phyloP scores from a whole-genome alignment of 225 moss, liverwort and hornwort genomes.

The Bryum argenteum region DNA sequence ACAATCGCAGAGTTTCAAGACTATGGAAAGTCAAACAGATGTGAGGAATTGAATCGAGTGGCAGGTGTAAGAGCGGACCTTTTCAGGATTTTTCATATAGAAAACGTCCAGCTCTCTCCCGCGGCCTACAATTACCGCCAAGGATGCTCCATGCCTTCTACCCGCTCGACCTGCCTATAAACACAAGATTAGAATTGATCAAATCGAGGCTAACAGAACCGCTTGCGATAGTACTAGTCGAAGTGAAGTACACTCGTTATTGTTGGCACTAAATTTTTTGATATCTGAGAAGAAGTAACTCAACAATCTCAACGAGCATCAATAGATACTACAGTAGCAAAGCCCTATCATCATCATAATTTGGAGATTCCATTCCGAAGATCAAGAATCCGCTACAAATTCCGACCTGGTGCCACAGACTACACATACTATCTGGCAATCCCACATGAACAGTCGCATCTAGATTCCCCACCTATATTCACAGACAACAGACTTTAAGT shows the following conservation, averaged over 20 bases:
- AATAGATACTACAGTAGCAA: background rate
- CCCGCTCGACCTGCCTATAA: constrained; percentile 54
- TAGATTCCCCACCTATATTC: constrained; percentile 46
- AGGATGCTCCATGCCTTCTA: constrained; percentile 53
- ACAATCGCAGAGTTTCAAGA: background rate
- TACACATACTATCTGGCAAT: constrained; percentile 56
- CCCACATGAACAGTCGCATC: constrained; percentile 56
- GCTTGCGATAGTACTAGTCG: background rate
- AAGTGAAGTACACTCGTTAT: background rate
- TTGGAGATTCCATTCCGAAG: background rate
- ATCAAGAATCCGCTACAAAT: constrained; percentile 7
- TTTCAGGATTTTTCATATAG: constrained; percentile 53
- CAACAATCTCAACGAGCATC: background rate
- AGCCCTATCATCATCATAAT: background rate
- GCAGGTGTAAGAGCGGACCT: constrained; percentile 30
- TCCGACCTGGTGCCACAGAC: constrained; percentile 54
- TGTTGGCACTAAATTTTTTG: too few relatives aligned
- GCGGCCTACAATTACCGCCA: constrained; percentile 53
- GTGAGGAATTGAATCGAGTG: background rate
- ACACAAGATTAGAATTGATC: too few relatives aligned
- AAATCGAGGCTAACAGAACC: too few relatives aligned
- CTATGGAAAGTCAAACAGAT: background rate
- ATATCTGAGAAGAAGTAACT: too few relatives aligned
- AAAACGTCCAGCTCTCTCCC: constrained; percentile 49
- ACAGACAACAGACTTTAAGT: background rate